Evolutionary conservation across 805 yeast species (phyloP), one percentile per base, ranked within the genome.

Genomic region (Saccharomycopsis oosterbeekiorum): DNA sequence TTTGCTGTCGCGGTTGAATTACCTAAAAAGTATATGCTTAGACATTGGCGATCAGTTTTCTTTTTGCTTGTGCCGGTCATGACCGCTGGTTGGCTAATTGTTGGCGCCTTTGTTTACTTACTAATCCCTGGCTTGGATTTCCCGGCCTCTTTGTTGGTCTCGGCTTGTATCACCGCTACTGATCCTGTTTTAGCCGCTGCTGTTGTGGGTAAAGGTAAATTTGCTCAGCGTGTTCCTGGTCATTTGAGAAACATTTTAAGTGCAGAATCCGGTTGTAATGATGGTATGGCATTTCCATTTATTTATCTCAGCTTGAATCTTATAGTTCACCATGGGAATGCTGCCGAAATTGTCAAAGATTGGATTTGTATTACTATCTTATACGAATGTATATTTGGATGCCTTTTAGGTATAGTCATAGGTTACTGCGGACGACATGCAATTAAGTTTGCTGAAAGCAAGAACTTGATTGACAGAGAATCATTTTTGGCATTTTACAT

Each of bases 161-260:
- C 92, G 39, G 97, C 96, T 1, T 90, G 97, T 71, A 84, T 91
- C 55, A 92, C 97, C 0, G 97, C 97, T 1, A 92, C 97, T 0
- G 97, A 91, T 74, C 97, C 97, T 6, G 94, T 91, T 51, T 78
- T 91, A 69, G 97, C 97, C 1, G 94, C 96, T 17, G 96, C 97
- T 1, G 96, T 91, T 43, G 97, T 91, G 11, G 96, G 97, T 71
- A 91, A 88, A 68, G 96, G 96, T 66, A 88, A 89, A 70, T 91
- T 91, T 71, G 96, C 97, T 14, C 83, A 82, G 68, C 81, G 96
- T 60, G 96, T 91, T 17, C 96, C 97, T 1, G 96, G 96, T n/a
- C 97, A 91, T 73, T 78, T 91, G 74, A 79, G 96, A 67, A 88
- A 90, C 69, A 73, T 91, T 56, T 75, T 92, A 29, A 82, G 92